phyloP scores from a whole-genome alignment of 148 eudicot species.

The Nepenthes gracilis region DNA sequence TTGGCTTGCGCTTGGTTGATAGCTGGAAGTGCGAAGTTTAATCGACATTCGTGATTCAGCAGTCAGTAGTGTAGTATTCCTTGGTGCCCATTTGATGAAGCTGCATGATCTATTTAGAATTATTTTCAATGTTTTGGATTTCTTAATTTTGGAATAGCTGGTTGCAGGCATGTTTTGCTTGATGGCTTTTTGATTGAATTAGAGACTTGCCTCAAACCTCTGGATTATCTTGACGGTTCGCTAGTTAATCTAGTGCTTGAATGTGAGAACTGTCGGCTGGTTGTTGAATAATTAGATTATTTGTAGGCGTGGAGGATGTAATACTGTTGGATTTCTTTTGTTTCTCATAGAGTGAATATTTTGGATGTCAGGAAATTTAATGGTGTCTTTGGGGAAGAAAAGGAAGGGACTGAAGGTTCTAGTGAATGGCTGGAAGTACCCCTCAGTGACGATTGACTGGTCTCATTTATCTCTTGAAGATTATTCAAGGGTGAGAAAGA shows the following conservation, averaged over 20 bases:
- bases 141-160: background rate
- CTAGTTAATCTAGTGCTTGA: constrained; percentile 1
- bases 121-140: background rate
- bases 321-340: background rate
- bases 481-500: constrained; percentile 42
- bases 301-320: constrained; percentile 8
- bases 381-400: constrained; percentile 60
- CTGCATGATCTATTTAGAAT: no score
- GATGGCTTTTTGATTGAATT: no score
- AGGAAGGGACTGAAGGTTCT: constrained; percentile 53
- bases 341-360: background rate
- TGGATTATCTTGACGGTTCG: background rate
- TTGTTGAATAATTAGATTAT: constrained; percentile 4
- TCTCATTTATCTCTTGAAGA: constrained; percentile 57
- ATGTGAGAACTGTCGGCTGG: constrained; percentile 1
- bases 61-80: no score
- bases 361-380: constrained; percentile 13
- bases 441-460: constrained; percentile 17
- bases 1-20: constrained; percentile 13
- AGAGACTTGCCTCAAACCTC: background rate
- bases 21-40: background rate
- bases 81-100: no score
- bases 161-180: background rate
- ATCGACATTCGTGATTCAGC: no score
- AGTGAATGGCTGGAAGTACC: constrained; percentile 6